These are phyloP conservation scores for Xenoacremonium recifei DNA, from an alignment of 2,329 filamentous ascomycete genomes.

Conservation along the genomic window DNA sequence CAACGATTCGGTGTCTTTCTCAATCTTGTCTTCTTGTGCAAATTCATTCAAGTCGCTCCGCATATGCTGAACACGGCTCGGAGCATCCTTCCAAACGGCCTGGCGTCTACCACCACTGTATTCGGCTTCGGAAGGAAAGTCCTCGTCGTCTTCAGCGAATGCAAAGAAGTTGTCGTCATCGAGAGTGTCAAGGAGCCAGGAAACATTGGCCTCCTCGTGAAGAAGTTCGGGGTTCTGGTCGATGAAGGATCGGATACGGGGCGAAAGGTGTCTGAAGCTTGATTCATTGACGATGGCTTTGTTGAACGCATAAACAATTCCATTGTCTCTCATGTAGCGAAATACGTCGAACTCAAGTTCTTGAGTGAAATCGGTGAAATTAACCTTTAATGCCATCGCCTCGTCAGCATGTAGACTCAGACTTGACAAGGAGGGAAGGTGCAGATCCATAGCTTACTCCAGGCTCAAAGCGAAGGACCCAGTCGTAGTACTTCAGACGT, in stretches of 20 bases:
- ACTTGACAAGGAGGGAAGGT: too few relatives aligned
- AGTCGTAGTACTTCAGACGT: slow-evolving; percentile 60
- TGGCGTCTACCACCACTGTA: slow-evolving; percentile 13
- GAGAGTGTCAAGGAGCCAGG: slow-evolving; percentile 42
- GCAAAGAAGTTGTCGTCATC: slow-evolving; percentile 1
- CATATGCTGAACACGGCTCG: slow-evolving; percentile 11
- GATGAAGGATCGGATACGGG: slow-evolving; percentile 45
- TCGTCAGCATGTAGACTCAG: too few relatives aligned
- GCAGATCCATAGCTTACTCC: slow-evolving; percentile 43
- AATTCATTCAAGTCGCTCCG: slow-evolving; percentile 16
- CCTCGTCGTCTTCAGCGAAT: slow-evolving; percentile 5
- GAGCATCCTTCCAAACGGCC: slow-evolving; percentile 21
- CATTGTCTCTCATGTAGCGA: slow-evolving; percentile 79
- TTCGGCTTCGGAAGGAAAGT: slow-evolving; percentile 8
- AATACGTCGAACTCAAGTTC: slow-evolving; percentile 82
- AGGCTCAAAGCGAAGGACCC: slow-evolving; percentile 61
- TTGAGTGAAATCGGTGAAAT: slow-evolving; percentile 52
- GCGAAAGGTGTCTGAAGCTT: slow-evolving; percentile 43
- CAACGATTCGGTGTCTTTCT: slow-evolving; percentile 17
- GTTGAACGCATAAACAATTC: slow-evolving; percentile 73
- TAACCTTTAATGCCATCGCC: too few relatives aligned
- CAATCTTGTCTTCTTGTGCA: slow-evolving; percentile 8
- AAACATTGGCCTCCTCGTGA: slow-evolving; percentile 46
- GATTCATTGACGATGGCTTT: slow-evolving; percentile 47
- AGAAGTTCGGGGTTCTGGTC: slow-evolving; percentile 42